Evolutionary conservation across 805 yeast species (phyloP), one percentile per base, ranked within the genome.

Genomic region (Tetrapisispora phaffii): DNA sequence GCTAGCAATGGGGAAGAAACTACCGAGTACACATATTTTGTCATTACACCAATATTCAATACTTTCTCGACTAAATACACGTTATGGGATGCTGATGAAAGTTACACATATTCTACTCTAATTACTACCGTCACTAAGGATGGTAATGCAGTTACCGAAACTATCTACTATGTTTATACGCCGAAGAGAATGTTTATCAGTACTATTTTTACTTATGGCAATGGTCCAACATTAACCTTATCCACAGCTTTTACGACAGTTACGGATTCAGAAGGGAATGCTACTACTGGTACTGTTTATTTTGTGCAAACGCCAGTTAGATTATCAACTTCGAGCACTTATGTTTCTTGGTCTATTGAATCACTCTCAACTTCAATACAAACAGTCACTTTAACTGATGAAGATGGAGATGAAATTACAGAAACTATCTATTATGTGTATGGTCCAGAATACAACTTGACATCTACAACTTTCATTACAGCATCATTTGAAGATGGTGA

Each of bases 261-360:
- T 17, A 44, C 44, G 19, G 50, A 47, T 17, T 1, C 9, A 17
- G 36, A 36, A 26, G 31, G 33, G 3, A 4, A 23, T 21, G 29
- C n/a, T 3, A 35, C 45, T 4, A 42, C 36, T 22, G 35, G 20
- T 10, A n/a, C 21, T 16, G 34, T 49, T 13, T 50, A 48, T 32
- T 48, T 41, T 26, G 52, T 48, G 13, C 50, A 50, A 12, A 50
- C 52, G 22, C 52, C 54, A 13, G 22, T 42, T 17, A 19, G 41
- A n/a, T 13, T 17, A n/a, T 21, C 31, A 1, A n/a, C n/a, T n/a
- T 10, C 20, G 5, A 37, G 32, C 7, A 20, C 34, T 22, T 22
- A 5, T 7, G 8, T 22, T 7, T 16, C 39, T 22, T 36, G 28
- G 39, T 22, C 22, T 15, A 7, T 23, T 20, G n/a, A 34, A 15